Evolutionary conservation across 331 rosid species (phyloP).

Genomic region (Pyracantha coccinea): DNA sequence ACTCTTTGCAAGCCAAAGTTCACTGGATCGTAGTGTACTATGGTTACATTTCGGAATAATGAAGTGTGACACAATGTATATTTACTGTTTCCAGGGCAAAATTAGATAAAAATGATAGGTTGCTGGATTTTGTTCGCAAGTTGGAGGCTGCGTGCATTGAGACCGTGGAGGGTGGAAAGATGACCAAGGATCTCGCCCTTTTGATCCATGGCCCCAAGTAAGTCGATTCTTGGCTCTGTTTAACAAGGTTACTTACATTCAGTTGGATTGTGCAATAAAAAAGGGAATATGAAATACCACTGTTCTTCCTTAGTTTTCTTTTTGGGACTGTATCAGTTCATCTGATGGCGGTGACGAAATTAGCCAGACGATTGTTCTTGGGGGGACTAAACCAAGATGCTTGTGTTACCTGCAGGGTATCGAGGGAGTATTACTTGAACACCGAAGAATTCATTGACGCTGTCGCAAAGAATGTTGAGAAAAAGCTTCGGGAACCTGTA

Average conservation of each 20-base stretch:
- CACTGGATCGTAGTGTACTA: neutral
- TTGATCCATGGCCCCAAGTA: slow-evolving; percentile 86
- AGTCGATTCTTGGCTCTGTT: slow-evolving; percentile 18
- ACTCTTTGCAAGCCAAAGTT: neutral
- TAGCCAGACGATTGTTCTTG: neutral
- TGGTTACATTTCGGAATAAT: neutral
- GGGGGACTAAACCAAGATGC: neutral
- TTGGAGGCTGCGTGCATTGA: slow-evolving; percentile 86
- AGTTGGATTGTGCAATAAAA: neutral
- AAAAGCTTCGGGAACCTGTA: slow-evolving; percentile 45
- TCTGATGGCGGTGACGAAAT: neutral
- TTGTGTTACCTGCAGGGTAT: slow-evolving; percentile 51
- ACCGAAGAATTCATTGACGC: slow-evolving; percentile 83
- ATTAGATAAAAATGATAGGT: slow-evolving; percentile 61
- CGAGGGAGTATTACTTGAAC: slow-evolving; percentile 72
- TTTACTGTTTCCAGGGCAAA: slow-evolving; percentile 50
- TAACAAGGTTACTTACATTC: neutral
- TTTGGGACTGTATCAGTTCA: neutral
- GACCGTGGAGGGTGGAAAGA: slow-evolving; percentile 85
- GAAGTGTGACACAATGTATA: neutral
- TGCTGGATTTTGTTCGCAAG: slow-evolving; percentile 66
- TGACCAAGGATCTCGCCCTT: slow-evolving; percentile 98
- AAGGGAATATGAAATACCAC: neutral
- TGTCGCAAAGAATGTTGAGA: slow-evolving; percentile 57
- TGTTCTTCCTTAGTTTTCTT: neutral